phyloP scores from a whole-genome alignment of 495 filamentous ascomycete genomes.

The Physcia stellaris region DNA sequence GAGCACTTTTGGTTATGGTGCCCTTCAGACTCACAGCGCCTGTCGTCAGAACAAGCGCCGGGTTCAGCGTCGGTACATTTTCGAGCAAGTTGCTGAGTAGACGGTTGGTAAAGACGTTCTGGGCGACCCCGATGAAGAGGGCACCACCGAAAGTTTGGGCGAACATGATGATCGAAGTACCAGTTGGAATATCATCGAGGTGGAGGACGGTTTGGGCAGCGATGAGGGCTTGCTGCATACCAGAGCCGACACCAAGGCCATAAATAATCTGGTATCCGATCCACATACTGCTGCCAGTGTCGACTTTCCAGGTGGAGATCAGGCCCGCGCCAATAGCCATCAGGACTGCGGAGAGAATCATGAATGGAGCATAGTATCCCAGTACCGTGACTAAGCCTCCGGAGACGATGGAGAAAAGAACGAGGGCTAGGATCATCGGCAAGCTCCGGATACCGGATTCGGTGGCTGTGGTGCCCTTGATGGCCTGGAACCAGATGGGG shows the following conservation, averaged over 20 bases:
- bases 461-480: slow-evolving; percentile 54
- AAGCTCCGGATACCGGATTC: slow-evolving; percentile 66
- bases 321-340: slow-evolving; percentile 56
- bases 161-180: slow-evolving; percentile 54
- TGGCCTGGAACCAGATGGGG: slow-evolving; percentile 82
- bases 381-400: slow-evolving; percentile 47
- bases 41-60: slow-evolving; percentile 33
- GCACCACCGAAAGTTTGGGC: slow-evolving; percentile 59
- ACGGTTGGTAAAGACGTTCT: slow-evolving; percentile 66
- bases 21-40: slow-evolving; percentile 56
- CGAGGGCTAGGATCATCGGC: slow-evolving; percentile 52
- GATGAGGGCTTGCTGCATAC: slow-evolving; percentile 55
- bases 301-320: slow-evolving; percentile 44
- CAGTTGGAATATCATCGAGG: slow-evolving; percentile 48
- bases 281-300: slow-evolving; percentile 46
- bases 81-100: slow-evolving; percentile 41
- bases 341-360: slow-evolving; percentile 46
- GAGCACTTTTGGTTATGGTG: slow-evolving; percentile 21
- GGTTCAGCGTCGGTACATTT: slow-evolving; percentile 37
- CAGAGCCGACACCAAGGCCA: slow-evolving; percentile 55
- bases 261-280: slow-evolving; percentile 66
- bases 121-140: slow-evolving; percentile 58
- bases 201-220: slow-evolving; percentile 54
- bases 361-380: slow-evolving; percentile 69
- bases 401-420: slow-evolving; percentile 44